phyloP scores from a whole-genome alignment of 495 filamentous ascomycete genomes.

The Aspergillus carlsbadensis region DNA sequence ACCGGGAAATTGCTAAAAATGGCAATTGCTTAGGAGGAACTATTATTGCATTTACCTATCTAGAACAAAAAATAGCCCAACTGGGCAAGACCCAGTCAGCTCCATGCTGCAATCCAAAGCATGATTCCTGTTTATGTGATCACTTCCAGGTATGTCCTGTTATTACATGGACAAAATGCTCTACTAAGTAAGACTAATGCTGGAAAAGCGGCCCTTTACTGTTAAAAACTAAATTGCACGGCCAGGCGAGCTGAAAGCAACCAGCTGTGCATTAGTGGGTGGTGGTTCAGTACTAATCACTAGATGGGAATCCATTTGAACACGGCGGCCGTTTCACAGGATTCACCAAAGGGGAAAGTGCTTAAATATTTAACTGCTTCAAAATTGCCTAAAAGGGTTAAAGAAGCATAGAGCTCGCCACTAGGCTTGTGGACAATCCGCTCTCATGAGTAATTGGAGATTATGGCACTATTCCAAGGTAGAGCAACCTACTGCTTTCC shows the following conservation, averaged over 20 bases:
- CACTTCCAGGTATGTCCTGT: neutral
- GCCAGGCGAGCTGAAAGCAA: neutral
- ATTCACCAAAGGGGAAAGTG: neutral
- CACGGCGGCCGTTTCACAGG: neutral
- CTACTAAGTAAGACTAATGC: neutral
- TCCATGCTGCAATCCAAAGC: neutral
- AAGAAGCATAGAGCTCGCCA: neutral
- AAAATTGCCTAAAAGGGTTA: neutral
- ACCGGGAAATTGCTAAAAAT: neutral
- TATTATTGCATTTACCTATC: neutral
- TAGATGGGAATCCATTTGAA: neutral
- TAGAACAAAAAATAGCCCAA: neutral
- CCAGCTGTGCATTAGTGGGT: neutral
- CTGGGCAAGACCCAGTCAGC: conserved; percentile 1
- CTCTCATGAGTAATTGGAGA: neutral
- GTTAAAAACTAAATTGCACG: neutral
- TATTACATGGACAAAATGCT: neutral
- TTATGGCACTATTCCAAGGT: neutral
- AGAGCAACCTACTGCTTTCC: neutral
- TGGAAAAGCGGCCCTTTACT: neutral
- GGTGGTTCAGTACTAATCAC: neutral
- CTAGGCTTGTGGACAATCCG: neutral
- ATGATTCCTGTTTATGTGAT: neutral
- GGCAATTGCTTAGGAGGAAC: neutral
- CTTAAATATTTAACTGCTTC: neutral